These are phyloP conservation scores for Pseudogymnoascus sp. DNA, from an alignment of 2,329 filamentous ascomycete species.

Conservation along the genomic window DNA sequence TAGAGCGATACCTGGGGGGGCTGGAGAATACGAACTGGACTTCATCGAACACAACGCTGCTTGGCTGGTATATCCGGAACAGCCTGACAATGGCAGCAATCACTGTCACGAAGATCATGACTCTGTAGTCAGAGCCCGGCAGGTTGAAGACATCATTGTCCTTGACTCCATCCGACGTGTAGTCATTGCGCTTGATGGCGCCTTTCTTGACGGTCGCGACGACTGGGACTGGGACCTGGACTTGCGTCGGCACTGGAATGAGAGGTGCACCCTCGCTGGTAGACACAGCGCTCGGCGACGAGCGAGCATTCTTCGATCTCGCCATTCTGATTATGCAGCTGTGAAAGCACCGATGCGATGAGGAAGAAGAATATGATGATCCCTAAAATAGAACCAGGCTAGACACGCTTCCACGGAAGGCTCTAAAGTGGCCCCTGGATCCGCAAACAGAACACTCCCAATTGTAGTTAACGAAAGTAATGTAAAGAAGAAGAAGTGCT, in stretches of 20 bases:
- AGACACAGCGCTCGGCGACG: background rate
- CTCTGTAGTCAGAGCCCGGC: conserved; percentile 72
- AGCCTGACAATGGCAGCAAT: conserved; percentile 73
- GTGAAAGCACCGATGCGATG: background rate
- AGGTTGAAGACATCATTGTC: conserved; percentile 91
- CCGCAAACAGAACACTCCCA: background rate
- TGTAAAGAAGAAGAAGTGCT: background rate
- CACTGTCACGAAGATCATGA: conserved; percentile 63
- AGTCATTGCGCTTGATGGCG: conserved; percentile 38
- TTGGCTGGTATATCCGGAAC: conserved; percentile 93
- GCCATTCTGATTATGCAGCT: conserved; percentile 2
- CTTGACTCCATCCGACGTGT: conserved; percentile 68
- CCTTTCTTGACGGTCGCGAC: conserved; percentile 4
- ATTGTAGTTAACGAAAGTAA: conserved; percentile 9
- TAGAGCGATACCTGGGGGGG: conserved; percentile 10
- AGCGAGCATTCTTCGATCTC: conserved; percentile 8
- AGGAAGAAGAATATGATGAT: background rate
- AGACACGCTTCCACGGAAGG: conserved; percentile 4
- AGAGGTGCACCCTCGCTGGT: background rate
- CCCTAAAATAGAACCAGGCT: conserved; percentile 3
- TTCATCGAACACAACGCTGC: conserved; percentile 96
- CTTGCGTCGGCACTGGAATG: background rate
- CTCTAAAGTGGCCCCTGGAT: conserved; percentile 1
- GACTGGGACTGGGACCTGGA: background rate
- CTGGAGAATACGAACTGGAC: conserved; percentile 69